Evolutionary conservation across 2,329 filamentous ascomycete genomes (phyloP).

Genomic region (Talaromyces piceae): DNA sequence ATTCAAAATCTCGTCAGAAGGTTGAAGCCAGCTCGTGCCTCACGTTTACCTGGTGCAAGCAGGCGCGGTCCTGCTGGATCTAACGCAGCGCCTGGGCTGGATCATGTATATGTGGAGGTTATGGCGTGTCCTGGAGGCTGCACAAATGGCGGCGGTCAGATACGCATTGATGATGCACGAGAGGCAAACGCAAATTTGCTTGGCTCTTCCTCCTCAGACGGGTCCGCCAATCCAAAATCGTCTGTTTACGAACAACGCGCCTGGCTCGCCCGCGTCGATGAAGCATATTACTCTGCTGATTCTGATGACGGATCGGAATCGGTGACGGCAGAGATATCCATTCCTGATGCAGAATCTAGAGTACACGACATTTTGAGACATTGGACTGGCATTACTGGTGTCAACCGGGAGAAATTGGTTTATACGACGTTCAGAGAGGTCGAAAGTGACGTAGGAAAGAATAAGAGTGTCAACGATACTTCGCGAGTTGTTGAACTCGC

Average conservation of each 20-base stretch:
- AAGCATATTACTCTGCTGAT: conserved; percentile 77
- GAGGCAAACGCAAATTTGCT: conserved; percentile 17
- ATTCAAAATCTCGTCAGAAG: conserved; percentile 96
- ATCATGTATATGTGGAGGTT: conserved; percentile 92
- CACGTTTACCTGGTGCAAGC: conserved; percentile 63
- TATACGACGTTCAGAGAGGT: conserved; percentile 89
- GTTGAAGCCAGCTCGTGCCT: conserved; percentile 70
- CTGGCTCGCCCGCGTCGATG: conserved; percentile 75
- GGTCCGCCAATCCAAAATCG: conserved; percentile 42
- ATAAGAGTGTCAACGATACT: conserved; percentile 52
- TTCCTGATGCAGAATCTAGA: conserved; percentile 20
- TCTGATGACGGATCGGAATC: conserved; percentile 30
- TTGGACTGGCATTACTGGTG: conserved; percentile 67
- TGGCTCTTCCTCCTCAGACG: conserved; percentile 13
- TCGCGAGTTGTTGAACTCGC: conserved; percentile 83
- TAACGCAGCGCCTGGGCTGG: conserved; percentile 36
- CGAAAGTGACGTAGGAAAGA: conserved; percentile 88
- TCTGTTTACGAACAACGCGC: conserved; percentile 75
- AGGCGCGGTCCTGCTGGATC: conserved; percentile 22
- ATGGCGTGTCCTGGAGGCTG: conserved; percentile 99
- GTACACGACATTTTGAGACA: conserved; percentile 63
- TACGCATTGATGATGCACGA: conserved; percentile 74
- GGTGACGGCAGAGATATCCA: conserved; percentile 18
- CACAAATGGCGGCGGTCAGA: conserved; percentile 93
- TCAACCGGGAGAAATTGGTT: conserved; percentile 63